phyloP scores from a whole-genome alignment of 306 rosid species.

The Cucurbita ficifolia region DNA sequence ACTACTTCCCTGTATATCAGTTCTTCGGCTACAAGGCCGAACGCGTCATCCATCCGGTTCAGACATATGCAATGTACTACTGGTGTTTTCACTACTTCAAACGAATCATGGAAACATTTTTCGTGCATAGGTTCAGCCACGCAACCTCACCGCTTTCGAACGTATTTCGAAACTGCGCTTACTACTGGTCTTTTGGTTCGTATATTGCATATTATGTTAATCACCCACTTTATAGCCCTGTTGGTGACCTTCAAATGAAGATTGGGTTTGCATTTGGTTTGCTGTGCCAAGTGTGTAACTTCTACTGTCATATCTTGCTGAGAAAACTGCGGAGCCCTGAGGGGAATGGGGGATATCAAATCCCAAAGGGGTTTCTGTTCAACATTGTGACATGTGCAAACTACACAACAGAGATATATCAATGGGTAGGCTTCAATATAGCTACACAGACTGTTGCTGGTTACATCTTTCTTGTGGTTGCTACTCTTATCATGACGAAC shows the following conservation, averaged over 20 bases:
- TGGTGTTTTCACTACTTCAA: slow-evolving; percentile 95
- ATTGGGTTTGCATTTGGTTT: slow-evolving; percentile 75
- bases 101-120: slow-evolving; percentile 87
- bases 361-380: slow-evolving; percentile 82
- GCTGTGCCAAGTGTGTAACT: slow-evolving; percentile 54
- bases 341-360: slow-evolving; percentile 88
- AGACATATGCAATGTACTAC: slow-evolving; percentile 84
- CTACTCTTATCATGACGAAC: slow-evolving; percentile 74
- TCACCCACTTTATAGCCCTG: slow-evolving; percentile 83
- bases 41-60: slow-evolving; percentile 66
- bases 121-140: slow-evolving; percentile 90
- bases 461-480: slow-evolving; percentile 55
- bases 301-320: slow-evolving; percentile 76
- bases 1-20: slow-evolving; percentile 60
- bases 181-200: slow-evolving; percentile 83
- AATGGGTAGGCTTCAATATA: slow-evolving; percentile 94
- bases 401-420: slow-evolving; percentile 92
- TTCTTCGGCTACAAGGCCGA: slow-evolving; percentile 60
- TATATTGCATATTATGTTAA: slow-evolving; percentile 73
- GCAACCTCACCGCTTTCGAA: slow-evolving; percentile 92
- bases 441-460: slow-evolving; percentile 93
- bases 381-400: slow-evolving; percentile 91
- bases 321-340: slow-evolving; percentile 66
- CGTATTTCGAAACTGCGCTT: slow-evolving; percentile 92
- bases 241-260: slow-evolving; percentile 77